Evolutionary conservation across 2,329 filamentous ascomycete genomes (phyloP), one percentile per base, ranked within the genome.

Genomic region (Pseudofabraea citricarpa): DNA sequence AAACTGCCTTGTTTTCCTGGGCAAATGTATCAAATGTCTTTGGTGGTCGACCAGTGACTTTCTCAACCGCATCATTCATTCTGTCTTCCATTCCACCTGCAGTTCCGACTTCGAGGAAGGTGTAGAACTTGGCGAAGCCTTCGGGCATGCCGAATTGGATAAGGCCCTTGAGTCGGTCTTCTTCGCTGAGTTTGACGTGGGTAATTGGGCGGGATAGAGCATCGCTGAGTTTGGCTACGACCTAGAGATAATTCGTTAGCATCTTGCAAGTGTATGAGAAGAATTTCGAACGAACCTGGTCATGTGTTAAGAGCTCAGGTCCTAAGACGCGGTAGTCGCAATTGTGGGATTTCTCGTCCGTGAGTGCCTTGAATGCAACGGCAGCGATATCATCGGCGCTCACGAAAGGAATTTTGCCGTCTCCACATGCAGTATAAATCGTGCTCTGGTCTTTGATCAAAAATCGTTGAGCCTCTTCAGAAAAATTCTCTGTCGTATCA

Each of bases 381-480:
- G 63, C 64, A 1, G 71, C 71, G 40, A 76, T 71, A 43, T 75
- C 72, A 21, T 65, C 56, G 5, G 65, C 64, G 12, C 66, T 66
- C 5, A 76, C 60, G 55, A 70, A 74, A 0, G 70, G 69, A n/a
- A 74, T 59, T 47, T 62, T 66, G 18, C 71, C 73, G 6, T 64
- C 47, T 2, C 62, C 65, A 1, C 66, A 63, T 0, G 71, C 70
- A 6, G 70, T 69, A 49, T 68, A 67, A 12, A 74, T 60, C 36
- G 56, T 64, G 49, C 62, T 59, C 40, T 70, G 62, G 5, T 65
- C 56, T 20, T 55, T 62, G 47, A 74, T 67, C 2, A 56, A 53
- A 2, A 32, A 24, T 3, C 48, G 36, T 45, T 61, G 58, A 24
- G 58, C 52, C 26, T 59, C 48, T 43, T 66, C 60, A 1, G 59